These are phyloP conservation scores for Moesziomyces globuligerus DNA, from an alignment of 1,284 basidiomycete genomes.

Conservation along the genomic window DNA sequence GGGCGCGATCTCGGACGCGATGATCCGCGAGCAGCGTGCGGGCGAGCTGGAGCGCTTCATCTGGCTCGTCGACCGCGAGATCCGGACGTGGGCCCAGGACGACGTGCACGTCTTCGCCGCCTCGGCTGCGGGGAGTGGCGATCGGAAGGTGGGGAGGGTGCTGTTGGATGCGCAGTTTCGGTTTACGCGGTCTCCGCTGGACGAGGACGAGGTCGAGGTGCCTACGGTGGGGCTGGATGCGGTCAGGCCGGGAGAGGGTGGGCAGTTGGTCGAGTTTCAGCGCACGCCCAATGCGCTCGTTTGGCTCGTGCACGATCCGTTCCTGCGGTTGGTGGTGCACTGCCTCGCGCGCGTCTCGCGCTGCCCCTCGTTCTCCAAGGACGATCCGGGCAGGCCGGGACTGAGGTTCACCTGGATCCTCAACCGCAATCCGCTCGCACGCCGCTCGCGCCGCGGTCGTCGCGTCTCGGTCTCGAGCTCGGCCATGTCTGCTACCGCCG, in stretches of 20 bases:
- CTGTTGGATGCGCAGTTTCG: conserved; percentile 19
- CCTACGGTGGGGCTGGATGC: conserved; percentile 15
- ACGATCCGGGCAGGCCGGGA: conserved; percentile 16
- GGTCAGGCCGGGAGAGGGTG: not conserved
- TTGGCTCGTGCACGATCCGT: conserved; percentile 55
- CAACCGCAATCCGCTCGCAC: conserved; percentile 50
- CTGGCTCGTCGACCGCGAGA: conserved; percentile 41
- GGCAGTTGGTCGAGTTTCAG: conserved; percentile 49
- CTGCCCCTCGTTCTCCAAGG: conserved; percentile 57
- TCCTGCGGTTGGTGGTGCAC: conserved; percentile 55
- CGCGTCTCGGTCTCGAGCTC: conserved; percentile 23
- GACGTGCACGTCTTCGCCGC: conserved; percentile 29
- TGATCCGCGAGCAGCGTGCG: conserved; percentile 14
- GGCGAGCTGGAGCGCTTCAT: conserved; percentile 50
- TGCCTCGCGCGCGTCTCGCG: conserved; percentile 53
- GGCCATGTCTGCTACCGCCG: not conserved
- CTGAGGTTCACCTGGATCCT: conserved; percentile 58
- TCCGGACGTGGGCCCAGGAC: conserved; percentile 34
- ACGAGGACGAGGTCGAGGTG: not conserved
- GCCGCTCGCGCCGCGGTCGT: conserved; percentile 25
- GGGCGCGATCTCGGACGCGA: conserved; percentile 19
- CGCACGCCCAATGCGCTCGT: conserved; percentile 54
- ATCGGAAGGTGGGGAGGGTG: conserved; percentile 12
- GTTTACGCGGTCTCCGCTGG: conserved; percentile 7
- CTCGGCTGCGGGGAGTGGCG: not conserved